Conservation (phyloP, 441 rosid species). For the Euphorbia corollata region DNA sequence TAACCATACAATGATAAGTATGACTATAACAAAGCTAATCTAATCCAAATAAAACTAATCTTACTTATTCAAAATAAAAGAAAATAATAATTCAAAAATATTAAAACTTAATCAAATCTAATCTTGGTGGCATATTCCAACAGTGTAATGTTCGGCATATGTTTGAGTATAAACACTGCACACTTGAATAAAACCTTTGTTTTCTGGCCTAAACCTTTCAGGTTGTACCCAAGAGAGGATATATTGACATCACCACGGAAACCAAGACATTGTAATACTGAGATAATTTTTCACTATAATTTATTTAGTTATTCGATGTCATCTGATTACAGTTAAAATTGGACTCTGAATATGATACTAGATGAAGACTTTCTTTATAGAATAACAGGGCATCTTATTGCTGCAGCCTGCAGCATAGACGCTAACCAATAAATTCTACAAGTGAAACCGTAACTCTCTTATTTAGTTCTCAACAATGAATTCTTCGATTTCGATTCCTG, state of each 20-base stretch:
- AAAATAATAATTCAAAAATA: no score
- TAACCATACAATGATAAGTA: no score
- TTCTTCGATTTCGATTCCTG: conserved; percentile 77
- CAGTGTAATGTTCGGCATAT: neutral
- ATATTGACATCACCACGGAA: neutral
- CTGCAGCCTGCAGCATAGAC: neutral
- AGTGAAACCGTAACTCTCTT: conserved; percentile 49
- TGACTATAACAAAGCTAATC: no score
- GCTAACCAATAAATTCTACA: conserved; percentile 33
- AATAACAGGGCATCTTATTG: neutral
- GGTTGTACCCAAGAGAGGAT: neutral
- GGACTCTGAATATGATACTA: neutral
- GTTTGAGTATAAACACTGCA: neutral
- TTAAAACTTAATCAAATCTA: no score
- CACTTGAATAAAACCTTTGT: neutral
- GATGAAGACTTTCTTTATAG: neutral
- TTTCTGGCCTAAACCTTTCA: neutral
- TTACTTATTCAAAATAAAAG: no score
- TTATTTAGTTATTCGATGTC: neutral
- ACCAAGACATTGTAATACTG: neutral
- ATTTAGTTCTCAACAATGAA: conserved; percentile 70
- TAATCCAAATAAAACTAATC: no score
- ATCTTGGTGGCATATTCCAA: no score
- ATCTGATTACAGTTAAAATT: conserved; percentile 3
- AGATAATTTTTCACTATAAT: neutral